These are phyloP conservation scores for Hypocrella siamensis DNA, from an alignment of 2,329 filamentous ascomycete genomes.

Conservation along the genomic window DNA sequence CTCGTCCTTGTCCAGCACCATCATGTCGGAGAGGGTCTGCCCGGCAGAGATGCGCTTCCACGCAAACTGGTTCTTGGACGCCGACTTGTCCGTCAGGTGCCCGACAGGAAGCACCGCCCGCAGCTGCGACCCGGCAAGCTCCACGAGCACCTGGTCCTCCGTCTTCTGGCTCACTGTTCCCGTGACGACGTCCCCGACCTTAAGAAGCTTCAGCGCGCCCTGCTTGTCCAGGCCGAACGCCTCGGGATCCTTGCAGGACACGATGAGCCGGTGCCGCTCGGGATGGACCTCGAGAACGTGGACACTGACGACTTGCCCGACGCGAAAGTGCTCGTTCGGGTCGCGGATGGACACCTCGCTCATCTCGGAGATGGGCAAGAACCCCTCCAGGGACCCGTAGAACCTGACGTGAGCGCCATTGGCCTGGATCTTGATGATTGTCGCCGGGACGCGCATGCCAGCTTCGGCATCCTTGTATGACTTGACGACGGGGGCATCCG, in stretches of 20 bases:
- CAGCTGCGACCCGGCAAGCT: conserved; percentile 56
- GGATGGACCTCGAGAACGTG: conserved; percentile 71
- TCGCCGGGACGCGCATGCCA: conserved; percentile 70
- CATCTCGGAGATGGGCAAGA: conserved; percentile 91
- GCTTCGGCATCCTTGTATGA: conserved; percentile 58
- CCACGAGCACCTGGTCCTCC: conserved; percentile 59
- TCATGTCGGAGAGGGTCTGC: conserved; percentile 65
- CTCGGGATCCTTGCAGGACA: conserved; percentile 85
- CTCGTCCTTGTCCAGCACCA: conserved; percentile 75
- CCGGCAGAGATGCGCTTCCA: conserved; percentile 74
- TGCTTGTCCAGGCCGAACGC: conserved; percentile 63
- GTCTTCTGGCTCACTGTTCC: conserved; percentile 74
- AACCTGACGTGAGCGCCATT: conserved; percentile 85
- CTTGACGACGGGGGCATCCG: conserved; percentile 64
- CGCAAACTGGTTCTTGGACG: conserved; percentile 59
- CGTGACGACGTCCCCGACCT: conserved; percentile 58
- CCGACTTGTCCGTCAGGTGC: conserved; percentile 75
- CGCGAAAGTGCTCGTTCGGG: conserved; percentile 73
- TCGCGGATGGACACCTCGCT: conserved; percentile 91
- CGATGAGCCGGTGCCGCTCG: conserved; percentile 55
- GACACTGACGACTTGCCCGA: conserved; percentile 82
- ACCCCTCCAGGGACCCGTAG: conserved; percentile 70
- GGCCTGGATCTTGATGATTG: conserved; percentile 64
- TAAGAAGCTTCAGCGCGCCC: conserved; percentile 56
- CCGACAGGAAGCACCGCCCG: conserved; percentile 63